These are phyloP conservation scores for Corynascus novoguineensis DNA, from an alignment of 495 filamentous ascomycete genomes.

Conservation along the genomic window DNA sequence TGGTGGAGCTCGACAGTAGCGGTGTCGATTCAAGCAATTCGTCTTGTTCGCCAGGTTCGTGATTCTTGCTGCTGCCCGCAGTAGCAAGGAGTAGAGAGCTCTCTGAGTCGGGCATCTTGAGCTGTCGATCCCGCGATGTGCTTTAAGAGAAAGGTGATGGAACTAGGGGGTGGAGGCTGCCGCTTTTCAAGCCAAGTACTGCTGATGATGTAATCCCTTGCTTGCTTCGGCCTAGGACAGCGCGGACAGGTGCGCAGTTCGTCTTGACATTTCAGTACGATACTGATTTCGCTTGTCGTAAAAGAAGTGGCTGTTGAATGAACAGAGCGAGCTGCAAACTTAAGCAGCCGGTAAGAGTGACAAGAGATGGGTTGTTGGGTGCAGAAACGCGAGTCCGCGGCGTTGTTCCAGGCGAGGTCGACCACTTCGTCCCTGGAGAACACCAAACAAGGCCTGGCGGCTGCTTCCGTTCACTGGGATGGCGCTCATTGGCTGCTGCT, in stretches of 20 bases:
- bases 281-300: neutral
- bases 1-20: constrained; percentile 41
- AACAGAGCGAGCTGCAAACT: neutral
- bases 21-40: constrained; percentile 48
- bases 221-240: constrained; percentile 15
- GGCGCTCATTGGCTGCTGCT: neutral
- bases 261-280: neutral
- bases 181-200: neutral
- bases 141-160: neutral
- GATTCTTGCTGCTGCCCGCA: constrained; percentile 23
- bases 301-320: neutral
- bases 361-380: neutral
- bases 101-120: constrained; percentile 44
- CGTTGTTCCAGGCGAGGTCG: neutral
- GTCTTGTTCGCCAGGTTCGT: constrained; percentile 25
- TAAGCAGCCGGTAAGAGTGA: neutral
- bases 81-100: constrained; percentile 39
- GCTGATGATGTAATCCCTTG: constrained; percentile 17
- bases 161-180: neutral
- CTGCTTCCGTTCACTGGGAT: neutral
- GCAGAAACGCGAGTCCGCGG: neutral
- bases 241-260: neutral
- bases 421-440: neutral
- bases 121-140: neutral
- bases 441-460: neutral